These are phyloP conservation scores for Boletus patriciae DNA, from an alignment of 768 basidiomycete genomes.

Conservation along the genomic window DNA sequence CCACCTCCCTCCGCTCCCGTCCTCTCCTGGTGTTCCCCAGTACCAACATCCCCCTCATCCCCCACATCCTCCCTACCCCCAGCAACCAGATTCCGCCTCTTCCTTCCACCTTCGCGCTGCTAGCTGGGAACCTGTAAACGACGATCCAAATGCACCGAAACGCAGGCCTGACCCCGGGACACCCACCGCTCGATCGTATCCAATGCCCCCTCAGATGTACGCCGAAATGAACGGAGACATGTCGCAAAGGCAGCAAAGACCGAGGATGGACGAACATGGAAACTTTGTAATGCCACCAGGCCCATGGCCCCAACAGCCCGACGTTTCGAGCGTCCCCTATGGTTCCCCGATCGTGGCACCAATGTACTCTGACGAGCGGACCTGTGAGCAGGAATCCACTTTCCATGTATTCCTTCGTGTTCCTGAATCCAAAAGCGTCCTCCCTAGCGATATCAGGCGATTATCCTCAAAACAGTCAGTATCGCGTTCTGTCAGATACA, in stretches of 20 bases:
- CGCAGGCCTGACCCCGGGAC: constrained; percentile 37
- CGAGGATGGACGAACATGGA: constrained; percentile 34
- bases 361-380: constrained; percentile 59
- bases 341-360: constrained; percentile 44
- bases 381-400: constrained; percentile 40
- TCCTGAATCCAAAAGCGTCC: constrained; percentile 18
- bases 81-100: constrained; percentile 29
- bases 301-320: constrained; percentile 36
- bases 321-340: constrained; percentile 40
- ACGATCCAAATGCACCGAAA: constrained; percentile 37
- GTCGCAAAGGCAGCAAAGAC: constrained; percentile 26
- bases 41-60: constrained; percentile 33
- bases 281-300: constrained; percentile 30
- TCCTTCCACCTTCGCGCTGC: constrained; percentile 62
- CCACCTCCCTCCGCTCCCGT: constrained; percentile 29
- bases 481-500: constrained; percentile 11
- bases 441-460: constrained; percentile 44
- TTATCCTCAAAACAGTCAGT: constrained; percentile 45
- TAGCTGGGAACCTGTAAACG: constrained; percentile 49
- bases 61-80: constrained; percentile 28
- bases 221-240: constrained; percentile 37
- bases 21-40: constrained; percentile 25
- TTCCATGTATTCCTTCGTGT: constrained; percentile 9
- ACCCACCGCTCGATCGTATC: constrained; percentile 36
- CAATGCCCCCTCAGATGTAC: constrained; percentile 34